Conservation (phyloP, 345 rosid species). For the Odontarrhena argentea region DNA sequence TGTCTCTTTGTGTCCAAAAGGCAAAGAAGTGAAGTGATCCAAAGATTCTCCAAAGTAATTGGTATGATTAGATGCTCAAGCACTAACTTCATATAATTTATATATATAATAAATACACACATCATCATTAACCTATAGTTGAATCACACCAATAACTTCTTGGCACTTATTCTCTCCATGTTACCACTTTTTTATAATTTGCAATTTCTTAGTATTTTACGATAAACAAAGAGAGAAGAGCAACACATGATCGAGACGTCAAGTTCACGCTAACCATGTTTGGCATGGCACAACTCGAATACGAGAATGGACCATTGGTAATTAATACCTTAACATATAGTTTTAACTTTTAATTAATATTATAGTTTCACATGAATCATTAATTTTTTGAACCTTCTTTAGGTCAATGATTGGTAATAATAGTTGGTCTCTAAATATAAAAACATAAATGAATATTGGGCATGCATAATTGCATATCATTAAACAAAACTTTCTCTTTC, state of each 20-base stretch:
- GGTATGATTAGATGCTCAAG: constrained; percentile 47
- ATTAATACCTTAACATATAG: too few relatives aligned
- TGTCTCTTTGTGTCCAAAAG: constrained; percentile 28
- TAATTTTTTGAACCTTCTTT: constrained; percentile 8
- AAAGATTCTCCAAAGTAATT: constrained; percentile 33
- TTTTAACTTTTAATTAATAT: neutral
- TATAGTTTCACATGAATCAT: constrained; percentile 32
- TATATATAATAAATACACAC: neutral
- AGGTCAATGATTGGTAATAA: constrained; percentile 27
- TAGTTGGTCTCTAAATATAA: constrained; percentile 9
- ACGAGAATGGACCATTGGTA: constrained; percentile 10
- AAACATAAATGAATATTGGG: neutral
- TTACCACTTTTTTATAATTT: constrained; percentile 1
- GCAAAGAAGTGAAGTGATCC: constrained; percentile 36
- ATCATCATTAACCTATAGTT: constrained; percentile 31
- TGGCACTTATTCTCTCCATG: constrained; percentile 35
- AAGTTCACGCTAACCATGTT: constrained; percentile 41
- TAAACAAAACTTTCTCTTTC: neutral
- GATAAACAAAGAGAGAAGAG: neutral
- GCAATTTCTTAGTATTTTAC: constrained; percentile 1
- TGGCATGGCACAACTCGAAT: constrained; percentile 35
- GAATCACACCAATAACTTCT: constrained; percentile 20
- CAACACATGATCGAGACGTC: constrained; percentile 30
- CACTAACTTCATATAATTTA: constrained; percentile 24
- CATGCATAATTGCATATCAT: constrained; percentile 23